Conservation (phyloP, 257 asterid species). For the Solanum medicagineum region DNA sequence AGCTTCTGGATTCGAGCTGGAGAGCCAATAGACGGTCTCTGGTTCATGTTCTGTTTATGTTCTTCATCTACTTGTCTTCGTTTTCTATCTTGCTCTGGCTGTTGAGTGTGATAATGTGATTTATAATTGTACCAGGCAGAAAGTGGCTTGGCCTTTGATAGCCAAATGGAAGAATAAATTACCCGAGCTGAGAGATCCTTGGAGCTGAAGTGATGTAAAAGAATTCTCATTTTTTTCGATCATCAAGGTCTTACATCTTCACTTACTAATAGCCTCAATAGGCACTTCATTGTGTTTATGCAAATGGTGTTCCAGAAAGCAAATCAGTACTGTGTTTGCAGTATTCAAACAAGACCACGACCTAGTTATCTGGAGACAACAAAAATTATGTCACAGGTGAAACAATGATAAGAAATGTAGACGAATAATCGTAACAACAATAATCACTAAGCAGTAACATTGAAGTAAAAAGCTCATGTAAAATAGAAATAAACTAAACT, state of each 20-base stretch:
- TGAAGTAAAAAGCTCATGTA: background rate
- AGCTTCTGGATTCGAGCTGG: conserved; percentile 57
- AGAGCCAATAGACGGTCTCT: conserved; percentile 28
- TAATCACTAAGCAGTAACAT: background rate
- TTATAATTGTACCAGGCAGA: background rate
- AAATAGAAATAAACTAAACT: background rate
- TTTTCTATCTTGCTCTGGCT: conserved; percentile 4
- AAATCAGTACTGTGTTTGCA: background rate
- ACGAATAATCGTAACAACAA: background rate
- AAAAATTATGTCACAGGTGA: background rate
- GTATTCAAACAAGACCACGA: background rate
- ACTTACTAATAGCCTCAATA: background rate
- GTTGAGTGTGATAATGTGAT: background rate
- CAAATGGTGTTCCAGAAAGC: background rate
- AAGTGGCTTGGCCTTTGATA: background rate
- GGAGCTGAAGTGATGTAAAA: background rate
- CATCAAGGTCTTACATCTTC: background rate
- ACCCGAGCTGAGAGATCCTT: background rate
- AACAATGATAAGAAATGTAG: background rate
- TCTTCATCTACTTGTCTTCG: conserved; percentile 7
- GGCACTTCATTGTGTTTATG: background rate
- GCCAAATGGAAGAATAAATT: background rate
- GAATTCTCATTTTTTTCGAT: background rate
- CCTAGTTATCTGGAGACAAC: background rate
- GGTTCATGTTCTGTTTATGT: conserved; percentile 8